These are phyloP conservation scores for Leishmania tarentolae DNA, from an alignment of 208 protist genomes.

Conservation along the genomic window DNA sequence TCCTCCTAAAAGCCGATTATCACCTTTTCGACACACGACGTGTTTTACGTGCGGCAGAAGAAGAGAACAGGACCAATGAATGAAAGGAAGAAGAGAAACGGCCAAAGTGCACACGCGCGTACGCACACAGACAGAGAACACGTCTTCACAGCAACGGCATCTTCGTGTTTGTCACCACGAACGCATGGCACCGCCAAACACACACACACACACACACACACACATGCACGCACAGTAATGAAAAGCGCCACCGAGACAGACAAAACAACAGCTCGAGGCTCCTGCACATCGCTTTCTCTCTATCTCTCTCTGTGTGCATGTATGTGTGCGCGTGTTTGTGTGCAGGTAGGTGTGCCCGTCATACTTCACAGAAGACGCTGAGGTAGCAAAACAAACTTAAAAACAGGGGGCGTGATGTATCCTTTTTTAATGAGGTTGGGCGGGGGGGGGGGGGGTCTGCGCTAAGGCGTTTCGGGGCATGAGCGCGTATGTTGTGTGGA, in stretches of 20 bases:
- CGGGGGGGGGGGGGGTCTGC: no score
- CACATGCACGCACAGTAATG: slow-evolving; percentile 9
- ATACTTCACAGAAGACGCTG: no score
- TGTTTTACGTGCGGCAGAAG: not conserved
- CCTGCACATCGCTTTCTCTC: not conserved
- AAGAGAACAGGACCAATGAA: not conserved
- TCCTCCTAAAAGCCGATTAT: not conserved
- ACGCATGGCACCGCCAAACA: slow-evolving; percentile 12
- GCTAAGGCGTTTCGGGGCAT: not conserved
- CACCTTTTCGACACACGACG: not conserved
- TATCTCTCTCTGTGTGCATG: not conserved
- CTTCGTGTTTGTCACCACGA: not conserved
- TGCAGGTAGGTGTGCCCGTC: not conserved
- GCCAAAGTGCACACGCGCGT: not conserved
- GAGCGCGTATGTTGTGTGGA: not conserved
- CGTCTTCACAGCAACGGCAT: not conserved
- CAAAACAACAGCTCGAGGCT: slow-evolving; percentile 17
- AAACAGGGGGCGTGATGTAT: no score
- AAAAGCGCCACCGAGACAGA: not conserved
- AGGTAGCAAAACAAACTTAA: no score
- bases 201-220: slow-evolving; percentile 20
- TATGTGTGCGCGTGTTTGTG: not conserved
- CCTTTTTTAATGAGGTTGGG: no score
- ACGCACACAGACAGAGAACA: not conserved
- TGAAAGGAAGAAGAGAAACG: not conserved